Conservation (phyloP, 345 rosid genomes). For the Salix exigua region DNA sequence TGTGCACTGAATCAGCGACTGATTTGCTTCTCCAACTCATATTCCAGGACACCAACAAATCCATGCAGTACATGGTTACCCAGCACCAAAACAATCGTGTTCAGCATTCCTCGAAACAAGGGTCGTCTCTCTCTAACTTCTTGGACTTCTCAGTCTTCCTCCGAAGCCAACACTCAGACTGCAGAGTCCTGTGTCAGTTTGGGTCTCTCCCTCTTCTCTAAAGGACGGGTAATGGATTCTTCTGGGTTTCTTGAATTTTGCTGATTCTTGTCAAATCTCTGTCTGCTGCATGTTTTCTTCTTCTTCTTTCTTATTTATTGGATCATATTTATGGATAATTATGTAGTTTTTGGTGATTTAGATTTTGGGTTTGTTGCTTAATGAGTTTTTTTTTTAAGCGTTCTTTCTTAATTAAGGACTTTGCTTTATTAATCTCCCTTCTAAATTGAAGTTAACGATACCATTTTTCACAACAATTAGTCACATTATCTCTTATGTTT, state of each 20-base stretch:
- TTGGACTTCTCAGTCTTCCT: conserved; percentile 52
- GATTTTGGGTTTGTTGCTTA: too few relatives aligned
- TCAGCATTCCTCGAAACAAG: conserved; percentile 25
- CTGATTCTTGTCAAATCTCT: background rate
- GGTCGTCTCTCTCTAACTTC: conserved; percentile 33
- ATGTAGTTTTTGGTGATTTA: background rate
- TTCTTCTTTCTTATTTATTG: too few relatives aligned
- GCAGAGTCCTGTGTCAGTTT: conserved; percentile 78
- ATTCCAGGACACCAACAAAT: conserved; percentile 9
- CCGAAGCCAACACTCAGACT: conserved; percentile 48
- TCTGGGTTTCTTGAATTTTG: background rate
- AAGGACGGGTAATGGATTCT: conserved; percentile 51
- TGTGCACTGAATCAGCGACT: conserved; percentile 42
- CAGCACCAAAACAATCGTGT: conserved; percentile 14
- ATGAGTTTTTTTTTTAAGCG: too few relatives aligned
- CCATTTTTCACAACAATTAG: background rate
- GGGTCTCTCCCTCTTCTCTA: conserved; percentile 85
- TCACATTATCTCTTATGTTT: background rate
- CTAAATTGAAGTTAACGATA: background rate
- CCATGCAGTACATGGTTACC: conserved; percentile 27
- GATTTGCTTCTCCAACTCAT: conserved; percentile 49
- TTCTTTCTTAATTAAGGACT: background rate
- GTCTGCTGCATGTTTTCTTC: background rate
- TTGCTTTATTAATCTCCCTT: background rate
- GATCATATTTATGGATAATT: background rate